phyloP scores from a whole-genome alignment of 495 filamentous ascomycete genomes.

The Aspergillus indologenus region DNA sequence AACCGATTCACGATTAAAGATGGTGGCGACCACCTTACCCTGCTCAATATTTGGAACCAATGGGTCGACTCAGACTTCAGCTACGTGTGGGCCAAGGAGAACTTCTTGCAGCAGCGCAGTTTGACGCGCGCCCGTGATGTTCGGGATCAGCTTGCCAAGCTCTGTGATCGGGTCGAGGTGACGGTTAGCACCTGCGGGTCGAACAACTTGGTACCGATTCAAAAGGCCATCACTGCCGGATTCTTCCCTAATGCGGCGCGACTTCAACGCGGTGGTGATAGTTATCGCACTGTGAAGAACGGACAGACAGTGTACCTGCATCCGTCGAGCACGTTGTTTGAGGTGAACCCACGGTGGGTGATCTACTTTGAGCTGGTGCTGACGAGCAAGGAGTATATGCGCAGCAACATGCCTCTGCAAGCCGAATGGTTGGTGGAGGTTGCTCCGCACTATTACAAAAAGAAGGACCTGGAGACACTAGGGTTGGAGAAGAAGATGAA shows the following conservation, averaged over 20 bases:
- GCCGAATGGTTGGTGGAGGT: conserved; percentile 86
- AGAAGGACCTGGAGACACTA: conserved; percentile 81
- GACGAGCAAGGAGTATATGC: conserved; percentile 93
- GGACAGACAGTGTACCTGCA: conserved; percentile 87
- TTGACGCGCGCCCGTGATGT: conserved; percentile 87
- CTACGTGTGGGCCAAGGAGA: conserved; percentile 86
- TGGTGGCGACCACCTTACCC: conserved; percentile 85
- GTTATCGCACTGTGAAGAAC: conserved; percentile 93
- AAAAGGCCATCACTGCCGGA: conserved; percentile 83
- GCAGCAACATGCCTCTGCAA: conserved; percentile 80
- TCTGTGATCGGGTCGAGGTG: conserved; percentile 93
- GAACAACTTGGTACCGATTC: conserved; percentile 69
- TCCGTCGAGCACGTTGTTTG: conserved; percentile 77
- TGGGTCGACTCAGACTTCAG: conserved; percentile 94
- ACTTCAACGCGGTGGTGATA: conserved; percentile 79
- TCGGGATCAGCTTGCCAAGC: conserved; percentile 87
- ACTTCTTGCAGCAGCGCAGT: conserved; percentile 87
- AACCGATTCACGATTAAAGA: conserved; percentile 88
- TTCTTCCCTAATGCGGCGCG: conserved; percentile 95
- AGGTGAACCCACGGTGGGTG: conserved; percentile 81
- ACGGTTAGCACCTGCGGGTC: conserved; percentile 64
- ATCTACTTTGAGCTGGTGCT: conserved; percentile 91
- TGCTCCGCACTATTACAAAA: conserved; percentile 94
- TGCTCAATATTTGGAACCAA: conserved; percentile 96
- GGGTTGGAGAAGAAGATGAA: conserved; percentile 79